Base-by-base conservation (phyloP, 306 rosid genomes). In the Spatholobus suberectus region DNA sequence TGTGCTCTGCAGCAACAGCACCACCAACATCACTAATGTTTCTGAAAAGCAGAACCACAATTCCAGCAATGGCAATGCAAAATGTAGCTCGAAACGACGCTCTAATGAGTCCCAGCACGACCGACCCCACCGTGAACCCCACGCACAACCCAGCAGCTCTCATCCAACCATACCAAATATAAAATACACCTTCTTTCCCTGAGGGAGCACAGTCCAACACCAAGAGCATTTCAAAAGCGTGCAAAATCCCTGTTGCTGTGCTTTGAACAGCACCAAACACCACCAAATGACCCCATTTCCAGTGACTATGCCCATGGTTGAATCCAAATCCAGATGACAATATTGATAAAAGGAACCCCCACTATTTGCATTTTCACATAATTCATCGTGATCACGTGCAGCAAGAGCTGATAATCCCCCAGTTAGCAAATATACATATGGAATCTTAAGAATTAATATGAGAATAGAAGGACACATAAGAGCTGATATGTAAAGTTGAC, bases 101-200 rank as follows among this genome's bases (percentile, higher is more conserved):
- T 15, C 70, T 77, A 20, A 90, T 23, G 29, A 65, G 86, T 14
- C 93, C 92, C 0, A 94, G 91, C 0, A 79, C 70, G 0, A 82
- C 78, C 0, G 97, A 86, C 4, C 92, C 97, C 0, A 89, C 81
- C 0, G 93, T 81, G 24, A 95, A 95, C 1, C 98, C 97, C 0
- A 75, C 83, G 1, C 89, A 86, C 20, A 85, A 69, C 8, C 97
- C 98, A 0, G 88, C 77, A 35, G 86, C 82, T 86, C 87, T 88
- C 17, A 82, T 72, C 98, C 97, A 90, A 0, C 92, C 77, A 41
- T 69, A 90, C 97, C 97, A 93, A 11, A 87, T 83, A 0, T 97
- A 88, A 80, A 93, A 90, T 3, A 89, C 94, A 15, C 92, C 93
- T 82, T 95, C 98, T 73, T 93, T 90, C 35, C 97, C 97, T 0